phyloP scores from a whole-genome alignment of 139 green algal species.

The Spirogloea muscicola region DNA sequence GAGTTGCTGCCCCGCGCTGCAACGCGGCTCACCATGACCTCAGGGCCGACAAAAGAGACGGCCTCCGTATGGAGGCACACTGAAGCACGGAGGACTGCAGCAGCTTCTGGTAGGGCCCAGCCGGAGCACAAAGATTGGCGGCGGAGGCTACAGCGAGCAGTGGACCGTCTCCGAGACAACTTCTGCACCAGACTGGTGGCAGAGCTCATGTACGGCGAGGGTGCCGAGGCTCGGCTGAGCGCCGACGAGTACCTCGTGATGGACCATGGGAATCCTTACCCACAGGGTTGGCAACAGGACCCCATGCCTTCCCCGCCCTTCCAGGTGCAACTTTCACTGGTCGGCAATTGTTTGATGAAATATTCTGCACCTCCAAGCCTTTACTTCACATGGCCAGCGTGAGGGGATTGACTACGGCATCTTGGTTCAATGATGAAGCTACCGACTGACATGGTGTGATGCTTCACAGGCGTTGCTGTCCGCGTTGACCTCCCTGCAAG shows the following conservation, averaged over 20 bases:
- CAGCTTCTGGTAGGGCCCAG: background rate
- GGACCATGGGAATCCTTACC: constrained; percentile 1
- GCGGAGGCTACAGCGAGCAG: constrained; percentile 32
- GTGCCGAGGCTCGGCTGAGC: constrained; percentile 11
- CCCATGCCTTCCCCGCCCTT: constrained; percentile 21
- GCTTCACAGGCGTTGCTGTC: background rate
- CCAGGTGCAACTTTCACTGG: constrained; percentile 5
- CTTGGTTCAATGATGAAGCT: background rate
- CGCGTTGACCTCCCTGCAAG: constrained; percentile 13
- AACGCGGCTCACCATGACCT: no score
- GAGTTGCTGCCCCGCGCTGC: constrained; percentile 16
- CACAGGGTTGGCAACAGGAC: constrained; percentile 11
- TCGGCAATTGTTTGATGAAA: background rate
- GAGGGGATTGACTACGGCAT: background rate
- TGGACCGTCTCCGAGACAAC: constrained; percentile 36
- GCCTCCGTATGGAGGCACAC: no score
- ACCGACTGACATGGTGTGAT: background rate
- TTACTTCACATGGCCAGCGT: background rate
- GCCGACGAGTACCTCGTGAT: constrained; percentile 22
- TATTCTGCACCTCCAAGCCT: background rate
- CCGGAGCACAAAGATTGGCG: constrained; percentile 29
- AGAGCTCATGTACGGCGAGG: constrained; percentile 38
- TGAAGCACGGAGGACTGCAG: no score
- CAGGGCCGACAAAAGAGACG: no score
- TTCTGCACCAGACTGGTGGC: constrained; percentile 26